phyloP scores from a whole-genome alignment of 805 yeast species.

The Lachancea meyersii region DNA sequence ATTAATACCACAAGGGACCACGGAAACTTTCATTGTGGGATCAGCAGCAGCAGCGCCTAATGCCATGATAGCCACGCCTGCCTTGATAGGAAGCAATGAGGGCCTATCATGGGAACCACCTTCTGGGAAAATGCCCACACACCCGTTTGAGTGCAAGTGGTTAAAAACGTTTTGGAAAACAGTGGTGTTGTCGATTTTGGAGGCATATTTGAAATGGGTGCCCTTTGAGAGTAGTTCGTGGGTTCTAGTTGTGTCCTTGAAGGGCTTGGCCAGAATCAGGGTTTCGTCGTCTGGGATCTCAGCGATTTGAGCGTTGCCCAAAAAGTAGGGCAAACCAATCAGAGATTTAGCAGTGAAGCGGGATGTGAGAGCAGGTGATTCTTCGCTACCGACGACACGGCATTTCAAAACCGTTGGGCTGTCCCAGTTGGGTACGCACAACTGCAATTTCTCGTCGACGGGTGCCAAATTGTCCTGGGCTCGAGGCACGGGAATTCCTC shows the following conservation, averaged over 20 bases:
- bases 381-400: conserved; percentile 25
- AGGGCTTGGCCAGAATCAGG: conserved; percentile 58
- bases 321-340: conserved; percentile 66
- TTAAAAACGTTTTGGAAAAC: conserved; percentile 80
- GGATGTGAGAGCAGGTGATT: conserved; percentile 54
- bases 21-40: conserved; percentile 67
- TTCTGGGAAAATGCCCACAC: conserved; percentile 91
- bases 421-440: conserved; percentile 45
- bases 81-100: conserved; percentile 82
- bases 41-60: conserved; percentile 81
- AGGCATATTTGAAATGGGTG: conserved; percentile 65
- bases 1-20: conserved; percentile 94
- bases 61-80: conserved; percentile 98
- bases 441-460: conserved; percentile 56
- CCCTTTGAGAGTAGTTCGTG: conserved; percentile 46
- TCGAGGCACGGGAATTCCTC: conserved; percentile 83
- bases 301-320: conserved; percentile 69
- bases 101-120: conserved; percentile 98
- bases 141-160: conserved; percentile 69
- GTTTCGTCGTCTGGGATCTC: conserved; percentile 69
- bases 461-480: conserved; percentile 74
- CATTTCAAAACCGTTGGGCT: conserved; percentile 55
- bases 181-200: conserved; percentile 72
- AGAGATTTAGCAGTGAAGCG: conserved; percentile 60
- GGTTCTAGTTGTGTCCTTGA: conserved; percentile 45